A percentile compares a stretch with the other conserved stretches of the same genome.
These are phyloP conservation scores for Penicillium chermesinum DNA, from an alignment of 495 filamentous ascomycete species.

Conservation along the genomic window DNA sequence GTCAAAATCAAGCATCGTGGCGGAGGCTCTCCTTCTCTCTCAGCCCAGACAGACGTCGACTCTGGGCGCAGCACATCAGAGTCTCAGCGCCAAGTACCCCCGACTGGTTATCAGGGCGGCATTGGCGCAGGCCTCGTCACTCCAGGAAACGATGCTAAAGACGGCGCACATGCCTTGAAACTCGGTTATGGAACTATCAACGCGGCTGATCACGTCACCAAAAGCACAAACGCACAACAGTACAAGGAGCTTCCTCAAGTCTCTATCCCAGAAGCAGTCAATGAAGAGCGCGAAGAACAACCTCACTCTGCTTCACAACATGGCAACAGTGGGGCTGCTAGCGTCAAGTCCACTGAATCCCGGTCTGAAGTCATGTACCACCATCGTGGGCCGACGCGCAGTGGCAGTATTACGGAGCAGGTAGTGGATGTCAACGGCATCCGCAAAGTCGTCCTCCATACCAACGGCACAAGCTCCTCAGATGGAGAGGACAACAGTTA, in stretches of 20 bases:
- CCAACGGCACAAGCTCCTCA: slow-evolving; percentile 52
- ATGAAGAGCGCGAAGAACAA: slow-evolving; percentile 34
- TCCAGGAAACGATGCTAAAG: slow-evolving; percentile 54
- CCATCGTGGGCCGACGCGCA: slow-evolving; percentile 56
- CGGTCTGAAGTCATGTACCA: slow-evolving; percentile 30
- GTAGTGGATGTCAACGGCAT: slow-evolving; percentile 75
- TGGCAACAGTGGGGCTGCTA: slow-evolving; percentile 26
- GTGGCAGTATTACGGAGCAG: slow-evolving; percentile 86
- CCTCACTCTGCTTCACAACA: slow-evolving; percentile 15
- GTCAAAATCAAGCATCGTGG: slow-evolving; percentile 80
- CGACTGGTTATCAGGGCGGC: slow-evolving; percentile 37
- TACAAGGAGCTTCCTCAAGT: slow-evolving; percentile 26
- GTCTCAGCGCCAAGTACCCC: slow-evolving; percentile 17
- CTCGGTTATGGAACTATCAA: slow-evolving; percentile 59
- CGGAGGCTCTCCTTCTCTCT: slow-evolving; percentile 40
- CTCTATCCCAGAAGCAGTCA: slow-evolving; percentile 34
- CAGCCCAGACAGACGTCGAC: slow-evolving; percentile 35
- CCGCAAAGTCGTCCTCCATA: slow-evolving; percentile 79
- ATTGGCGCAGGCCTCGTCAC: slow-evolving; percentile 49
- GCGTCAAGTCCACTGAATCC: slow-evolving; percentile 37
- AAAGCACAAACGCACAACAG: slow-evolving; percentile 20
- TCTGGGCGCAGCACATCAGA: slow-evolving; percentile 28
- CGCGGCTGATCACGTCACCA: slow-evolving; percentile 14
- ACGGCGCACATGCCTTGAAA: slow-evolving; percentile 63
- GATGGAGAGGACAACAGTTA: slow-evolving; percentile 23